Conservation (phyloP, 768 basidiomycete species). For the Coprinopsis cinerea region DNA sequence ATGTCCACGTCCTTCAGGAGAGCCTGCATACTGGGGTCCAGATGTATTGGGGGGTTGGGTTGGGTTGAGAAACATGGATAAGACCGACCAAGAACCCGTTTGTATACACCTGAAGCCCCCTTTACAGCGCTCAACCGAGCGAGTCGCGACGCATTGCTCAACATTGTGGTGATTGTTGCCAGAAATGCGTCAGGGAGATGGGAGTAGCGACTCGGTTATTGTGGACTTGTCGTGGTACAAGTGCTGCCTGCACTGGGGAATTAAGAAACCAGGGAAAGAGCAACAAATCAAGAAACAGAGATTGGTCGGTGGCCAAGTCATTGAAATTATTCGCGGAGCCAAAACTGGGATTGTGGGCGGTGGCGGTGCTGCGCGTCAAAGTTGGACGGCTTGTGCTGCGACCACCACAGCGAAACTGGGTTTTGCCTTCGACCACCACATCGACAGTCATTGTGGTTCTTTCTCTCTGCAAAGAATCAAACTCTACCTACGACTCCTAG, state of each 20-base stretch:
- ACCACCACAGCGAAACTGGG: background rate
- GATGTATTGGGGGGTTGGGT: slow-evolving; percentile 53
- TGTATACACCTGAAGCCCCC: slow-evolving; percentile 1
- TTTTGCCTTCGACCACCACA: background rate
- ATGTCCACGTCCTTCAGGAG: slow-evolving; percentile 66
- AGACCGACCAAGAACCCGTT: slow-evolving; percentile 8
- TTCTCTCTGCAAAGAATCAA: no score
- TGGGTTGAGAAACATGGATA: slow-evolving; percentile 18
- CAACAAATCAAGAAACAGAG: background rate
- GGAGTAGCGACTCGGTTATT: background rate
- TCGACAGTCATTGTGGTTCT: background rate
- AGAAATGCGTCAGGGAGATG: background rate
- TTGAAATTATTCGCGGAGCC: background rate
- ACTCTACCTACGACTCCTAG: background rate
- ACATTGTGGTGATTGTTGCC: background rate
- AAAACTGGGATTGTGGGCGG: background rate
- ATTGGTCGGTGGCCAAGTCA: background rate
- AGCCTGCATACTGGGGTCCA: slow-evolving; percentile 61
- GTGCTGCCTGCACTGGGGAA: background rate
- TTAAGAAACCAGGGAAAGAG: background rate
- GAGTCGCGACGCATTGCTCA: slow-evolving; percentile 7
- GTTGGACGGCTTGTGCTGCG: no score
- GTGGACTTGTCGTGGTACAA: background rate
- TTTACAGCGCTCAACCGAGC: slow-evolving; percentile 9
- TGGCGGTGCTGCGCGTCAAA: background rate